Base-by-base conservation (phyloP, 2,329 filamentous ascomycete genomes). In the Fusarium brevicatenulatum region DNA sequence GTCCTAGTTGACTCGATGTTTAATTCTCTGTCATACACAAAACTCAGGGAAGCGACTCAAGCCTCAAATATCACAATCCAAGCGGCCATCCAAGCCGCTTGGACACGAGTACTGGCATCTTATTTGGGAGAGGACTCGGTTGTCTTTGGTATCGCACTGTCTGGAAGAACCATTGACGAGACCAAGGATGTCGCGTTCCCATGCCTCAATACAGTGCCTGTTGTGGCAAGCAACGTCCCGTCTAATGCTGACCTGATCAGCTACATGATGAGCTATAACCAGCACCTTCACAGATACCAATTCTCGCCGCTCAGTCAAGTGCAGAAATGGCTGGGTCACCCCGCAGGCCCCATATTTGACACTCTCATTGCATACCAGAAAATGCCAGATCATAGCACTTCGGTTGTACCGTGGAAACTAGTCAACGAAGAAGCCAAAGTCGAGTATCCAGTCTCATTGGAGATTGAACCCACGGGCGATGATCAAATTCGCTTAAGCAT, bases 331-430 rank as follows among this genome's bases (percentile, higher is more conserved):
- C 86, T 93, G 23, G 91, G 91, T 1, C 86, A 89, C 65, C 84
- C 91, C 1, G 89, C 91, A 30, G 86, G 89, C 11, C 84, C 87
- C 1, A 85, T 96, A 0, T 97, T 98, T 74, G 95, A 98, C 77
- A 95, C 94, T 0, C 85, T 98, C 3, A 90, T 98, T 66, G 92
- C 94, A 1, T 95, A 95, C 77, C 95, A 97, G 77, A 93, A 93
- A 72, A 85, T 65, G 73, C 82, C 57, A 23, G 72, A 82, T 23
- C 47, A 72, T 40, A 61, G 66, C 40, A 53, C 68, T 21, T 63
- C 79, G 2, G 47, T 57, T 4, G 40, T 78, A 7, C 82, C 86
- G 0, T 97, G 93, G 92, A 83, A 84, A 11, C 71, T 93, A 0
- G 70, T 89, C 2, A 84, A 89, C 21, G 94, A 97, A 66, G 84